These are phyloP conservation scores for Piper longum DNA, from an alignment of 164 flowering plant genomes.

Conservation along the genomic window DNA sequence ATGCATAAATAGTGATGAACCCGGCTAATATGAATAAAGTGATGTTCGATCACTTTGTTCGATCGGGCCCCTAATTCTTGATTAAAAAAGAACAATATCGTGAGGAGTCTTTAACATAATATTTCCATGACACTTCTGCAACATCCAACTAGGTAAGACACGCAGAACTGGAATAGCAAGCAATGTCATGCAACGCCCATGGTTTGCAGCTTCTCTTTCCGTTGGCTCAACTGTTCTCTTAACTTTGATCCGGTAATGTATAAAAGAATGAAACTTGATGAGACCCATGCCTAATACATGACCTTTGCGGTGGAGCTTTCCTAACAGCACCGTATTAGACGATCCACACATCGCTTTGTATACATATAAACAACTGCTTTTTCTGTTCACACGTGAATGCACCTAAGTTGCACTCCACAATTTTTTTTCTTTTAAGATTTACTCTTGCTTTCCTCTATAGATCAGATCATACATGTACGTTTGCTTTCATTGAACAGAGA, in stretches of 20 bases:
- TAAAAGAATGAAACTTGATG: neutral
- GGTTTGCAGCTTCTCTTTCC: too few species aligned
- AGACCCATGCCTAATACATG: neutral
- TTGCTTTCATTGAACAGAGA: neutral
- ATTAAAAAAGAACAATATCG: neutral
- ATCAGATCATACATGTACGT: neutral
- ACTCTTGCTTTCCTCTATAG: neutral
- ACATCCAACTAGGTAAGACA: constrained; percentile 6
- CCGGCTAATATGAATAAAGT: too few species aligned
- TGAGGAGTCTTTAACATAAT: neutral
- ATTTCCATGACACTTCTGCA: neutral
- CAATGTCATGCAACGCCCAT: too few species aligned
- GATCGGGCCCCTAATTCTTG: too few species aligned
- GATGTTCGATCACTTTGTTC: too few species aligned
- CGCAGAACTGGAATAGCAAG: too few species aligned
- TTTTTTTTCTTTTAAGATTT: neutral
- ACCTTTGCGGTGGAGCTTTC: neutral
- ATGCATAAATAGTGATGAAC: too few species aligned
- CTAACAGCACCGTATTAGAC: neutral
- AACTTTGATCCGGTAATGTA: neutral
- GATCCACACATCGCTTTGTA: constrained; percentile 3
- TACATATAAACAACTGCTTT: neutral
- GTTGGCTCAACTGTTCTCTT: too few species aligned
- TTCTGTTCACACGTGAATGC: constrained; percentile 1
- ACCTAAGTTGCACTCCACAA: neutral